A percentile compares a stretch with the other conserved stretches of the same genome.
Evolutionary conservation across 768 basidiomycete genomes (phyloP).

Genomic region (Boletus tomentosulus): DNA sequence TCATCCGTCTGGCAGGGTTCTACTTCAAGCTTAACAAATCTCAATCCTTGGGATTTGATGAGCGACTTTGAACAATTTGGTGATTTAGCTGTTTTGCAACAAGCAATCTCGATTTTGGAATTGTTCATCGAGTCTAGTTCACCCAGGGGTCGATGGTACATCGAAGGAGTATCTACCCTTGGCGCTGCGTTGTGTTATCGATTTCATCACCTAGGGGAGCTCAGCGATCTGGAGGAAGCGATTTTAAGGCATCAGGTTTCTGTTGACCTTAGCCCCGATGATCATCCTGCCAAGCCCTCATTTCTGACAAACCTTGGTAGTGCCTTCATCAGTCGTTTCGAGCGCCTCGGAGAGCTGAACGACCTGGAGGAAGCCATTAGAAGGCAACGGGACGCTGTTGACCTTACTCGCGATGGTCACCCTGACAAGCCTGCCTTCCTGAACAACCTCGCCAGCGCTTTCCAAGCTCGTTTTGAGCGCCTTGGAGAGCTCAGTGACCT

Average conservation of each 20-base stretch:
- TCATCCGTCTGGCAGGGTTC: too few species aligned
- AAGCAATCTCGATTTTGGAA: background rate
- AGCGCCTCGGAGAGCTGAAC: background rate
- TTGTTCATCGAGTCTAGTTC: background rate
- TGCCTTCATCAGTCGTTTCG: background rate
- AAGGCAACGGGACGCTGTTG: background rate
- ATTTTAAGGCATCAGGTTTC: background rate
- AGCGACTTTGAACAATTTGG: background rate
- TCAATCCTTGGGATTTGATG: too few species aligned
- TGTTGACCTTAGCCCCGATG: background rate
- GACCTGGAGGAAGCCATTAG: background rate
- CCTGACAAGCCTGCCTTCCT: background rate
- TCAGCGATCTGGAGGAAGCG: background rate
- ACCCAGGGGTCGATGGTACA: background rate
- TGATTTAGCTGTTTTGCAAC: background rate
- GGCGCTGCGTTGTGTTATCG: background rate
- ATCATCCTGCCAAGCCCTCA: background rate
- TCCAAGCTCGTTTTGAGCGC: background rate
- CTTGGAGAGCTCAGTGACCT: background rate
- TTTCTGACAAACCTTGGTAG: background rate
- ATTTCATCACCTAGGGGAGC: background rate
- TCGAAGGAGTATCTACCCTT: background rate
- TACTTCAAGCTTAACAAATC: too few species aligned
- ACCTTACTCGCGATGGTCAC: background rate
- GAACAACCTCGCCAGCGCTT: background rate